A percentile compares a stretch with the other conserved stretches of the same genome.
These are phyloP conservation scores for Chaetomium fimeti DNA, from an alignment of 495 filamentous ascomycete species.

Conservation along the genomic window DNA sequence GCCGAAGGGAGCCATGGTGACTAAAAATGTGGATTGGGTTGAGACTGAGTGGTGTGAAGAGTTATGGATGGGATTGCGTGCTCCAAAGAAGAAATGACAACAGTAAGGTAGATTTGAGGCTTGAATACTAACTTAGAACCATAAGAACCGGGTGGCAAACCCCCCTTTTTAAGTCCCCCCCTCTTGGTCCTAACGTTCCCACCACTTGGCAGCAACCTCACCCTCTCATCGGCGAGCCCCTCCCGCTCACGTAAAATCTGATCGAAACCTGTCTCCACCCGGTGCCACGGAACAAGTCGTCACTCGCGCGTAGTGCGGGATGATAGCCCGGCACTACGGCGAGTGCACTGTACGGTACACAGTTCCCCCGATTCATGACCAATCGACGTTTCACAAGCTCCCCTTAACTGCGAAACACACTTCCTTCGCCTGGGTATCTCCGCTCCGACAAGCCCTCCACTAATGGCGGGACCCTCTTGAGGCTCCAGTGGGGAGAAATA, in stretches of 20 bases:
- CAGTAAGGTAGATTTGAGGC: neutral
- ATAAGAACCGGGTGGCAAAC: neutral
- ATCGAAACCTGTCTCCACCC: neutral
- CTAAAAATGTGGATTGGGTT: neutral
- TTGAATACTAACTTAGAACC: no score
- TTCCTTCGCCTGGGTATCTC: neutral
- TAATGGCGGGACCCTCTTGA: neutral
- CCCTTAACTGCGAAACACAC: neutral
- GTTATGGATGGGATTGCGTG: constrained; percentile 8
- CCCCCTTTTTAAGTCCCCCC: neutral
- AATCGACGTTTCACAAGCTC: neutral
- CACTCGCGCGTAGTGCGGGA: neutral
- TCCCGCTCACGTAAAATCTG: neutral
- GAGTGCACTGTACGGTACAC: neutral
- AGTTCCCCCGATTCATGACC: neutral
- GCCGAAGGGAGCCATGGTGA: constrained; percentile 54
- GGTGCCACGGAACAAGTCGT: neutral
- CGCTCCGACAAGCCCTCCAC: neutral
- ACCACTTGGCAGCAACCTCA: neutral
- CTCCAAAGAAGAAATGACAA: constrained; percentile 9
- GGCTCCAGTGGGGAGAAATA: neutral
- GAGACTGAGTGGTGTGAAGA: constrained; percentile 3
- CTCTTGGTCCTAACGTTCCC: neutral
- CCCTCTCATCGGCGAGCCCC: neutral
- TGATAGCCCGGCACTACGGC: neutral